Conservation (phyloP, 2,329 filamentous ascomycete species). For the Elsinoe perseae region DNA sequence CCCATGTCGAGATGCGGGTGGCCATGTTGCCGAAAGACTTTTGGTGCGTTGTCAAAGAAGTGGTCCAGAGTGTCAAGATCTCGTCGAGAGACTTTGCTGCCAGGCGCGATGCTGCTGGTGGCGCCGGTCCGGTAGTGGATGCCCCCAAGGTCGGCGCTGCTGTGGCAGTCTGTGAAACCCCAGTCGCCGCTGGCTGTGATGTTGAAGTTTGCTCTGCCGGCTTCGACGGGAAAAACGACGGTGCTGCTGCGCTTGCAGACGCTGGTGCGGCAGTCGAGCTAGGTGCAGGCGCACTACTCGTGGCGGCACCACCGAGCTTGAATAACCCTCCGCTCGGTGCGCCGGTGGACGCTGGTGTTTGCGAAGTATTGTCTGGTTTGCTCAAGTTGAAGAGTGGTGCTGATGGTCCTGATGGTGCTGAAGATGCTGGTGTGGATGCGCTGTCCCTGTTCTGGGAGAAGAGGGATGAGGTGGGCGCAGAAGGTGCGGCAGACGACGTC, state of each 20-base stretch:
- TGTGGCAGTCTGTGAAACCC: conserved; percentile 25
- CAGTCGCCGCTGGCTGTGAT: conserved; percentile 2
- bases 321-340: conserved; percentile 15
- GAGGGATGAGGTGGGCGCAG: conserved; percentile 2
- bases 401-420: conserved; percentile 2
- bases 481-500: neutral
- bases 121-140: conserved; percentile 72
- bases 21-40: conserved; percentile 93
- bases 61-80: conserved; percentile 94
- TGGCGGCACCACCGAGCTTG: conserved; percentile 15
- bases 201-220: conserved; percentile 15
- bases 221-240: conserved; percentile 18
- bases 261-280: conserved; percentile 19
- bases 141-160: conserved; percentile 49
- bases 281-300: conserved; percentile 4
- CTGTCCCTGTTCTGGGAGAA: conserved; percentile 20
- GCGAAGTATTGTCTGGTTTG: conserved; percentile 5
- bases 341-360: conserved; percentile 10
- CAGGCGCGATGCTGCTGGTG: conserved; percentile 72
- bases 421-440: conserved; percentile 9
- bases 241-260: conserved; percentile 21
- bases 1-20: conserved; percentile 79
- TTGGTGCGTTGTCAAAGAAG: conserved; percentile 89
- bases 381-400: conserved; percentile 6
- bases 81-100: conserved; percentile 99